Evolutionary conservation across 805 yeast genomes (phyloP).

Genomic region (Hemisphaericaspora nanyangensis): DNA sequence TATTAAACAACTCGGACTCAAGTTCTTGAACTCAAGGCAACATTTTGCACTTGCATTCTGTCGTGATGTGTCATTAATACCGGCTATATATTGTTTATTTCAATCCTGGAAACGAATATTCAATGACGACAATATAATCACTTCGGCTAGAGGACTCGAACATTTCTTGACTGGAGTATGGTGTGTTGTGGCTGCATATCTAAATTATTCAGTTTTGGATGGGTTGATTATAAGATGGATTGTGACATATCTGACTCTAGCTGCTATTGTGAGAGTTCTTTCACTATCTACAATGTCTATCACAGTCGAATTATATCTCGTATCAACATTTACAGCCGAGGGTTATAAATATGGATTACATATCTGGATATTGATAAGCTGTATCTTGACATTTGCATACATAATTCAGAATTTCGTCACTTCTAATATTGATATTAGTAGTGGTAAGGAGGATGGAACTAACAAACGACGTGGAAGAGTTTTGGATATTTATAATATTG

Average conservation of each 20-base stretch:
- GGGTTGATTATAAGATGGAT: constrained; percentile 93
- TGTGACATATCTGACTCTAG: constrained; percentile 81
- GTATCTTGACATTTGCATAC: constrained; percentile 74
- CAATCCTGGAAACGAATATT: constrained; percentile 40
- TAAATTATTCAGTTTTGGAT: constrained; percentile 80
- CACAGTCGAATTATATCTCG: constrained; percentile 63
- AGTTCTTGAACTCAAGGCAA: constrained; percentile 69
- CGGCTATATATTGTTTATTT: constrained; percentile 55
- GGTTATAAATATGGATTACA: constrained; percentile 73
- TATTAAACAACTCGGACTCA: constrained; percentile 60
- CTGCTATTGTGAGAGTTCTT: constrained; percentile 82
- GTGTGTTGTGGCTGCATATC: constrained; percentile 85
- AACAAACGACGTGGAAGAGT: constrained; percentile 47
- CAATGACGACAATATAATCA: constrained; percentile 17
- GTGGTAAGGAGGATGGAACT: constrained; percentile 13
- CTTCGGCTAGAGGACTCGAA: constrained; percentile 70
- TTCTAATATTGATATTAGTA: constrained; percentile 46
- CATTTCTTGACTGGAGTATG: constrained; percentile 82
- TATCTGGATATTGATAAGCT: constrained; percentile 89
- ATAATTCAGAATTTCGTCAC: constrained; percentile 87
- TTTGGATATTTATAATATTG: constrained; percentile 82
- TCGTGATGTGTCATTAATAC: constrained; percentile 70
- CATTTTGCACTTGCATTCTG: constrained; percentile 75
- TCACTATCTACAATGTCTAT: constrained; percentile 75
- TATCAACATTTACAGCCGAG: constrained; percentile 62